These are phyloP conservation scores for Pythium angustatum DNA, from an alignment of 352 stramenopile genomes.

Conservation along the genomic window DNA sequence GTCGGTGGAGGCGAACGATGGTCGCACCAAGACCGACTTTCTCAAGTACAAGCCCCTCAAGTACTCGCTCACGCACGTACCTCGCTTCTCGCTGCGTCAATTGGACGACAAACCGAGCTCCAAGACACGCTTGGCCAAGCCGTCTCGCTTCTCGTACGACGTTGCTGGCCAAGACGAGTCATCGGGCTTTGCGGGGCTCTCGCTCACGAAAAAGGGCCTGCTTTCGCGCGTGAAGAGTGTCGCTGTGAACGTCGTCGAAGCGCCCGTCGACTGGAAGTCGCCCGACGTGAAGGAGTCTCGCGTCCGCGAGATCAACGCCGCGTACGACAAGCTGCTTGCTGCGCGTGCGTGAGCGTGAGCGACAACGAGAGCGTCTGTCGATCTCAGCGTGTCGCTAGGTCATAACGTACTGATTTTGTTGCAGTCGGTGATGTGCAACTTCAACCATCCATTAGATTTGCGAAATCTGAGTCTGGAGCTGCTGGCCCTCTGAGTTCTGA, in stretches of 20 bases:
- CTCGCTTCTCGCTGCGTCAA: constrained; percentile 48
- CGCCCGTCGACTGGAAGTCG: constrained; percentile 44
- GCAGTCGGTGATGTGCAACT: too few species aligned
- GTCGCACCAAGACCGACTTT: constrained; percentile 18
- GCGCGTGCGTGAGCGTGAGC: constrained; percentile 20
- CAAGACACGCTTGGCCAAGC: constrained; percentile 13
- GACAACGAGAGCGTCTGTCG: too few species aligned
- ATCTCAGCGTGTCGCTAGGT: too few species aligned
- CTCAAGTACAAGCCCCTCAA: constrained; percentile 81
- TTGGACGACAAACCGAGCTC: constrained; percentile 15
- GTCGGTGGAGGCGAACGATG: constrained; percentile 31
- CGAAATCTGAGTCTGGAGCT: constrained; percentile 7
- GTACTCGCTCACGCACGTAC: constrained; percentile 55
- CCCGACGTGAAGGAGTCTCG: constrained; percentile 36
- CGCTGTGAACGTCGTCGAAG: constrained; percentile 31
- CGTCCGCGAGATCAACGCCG: constrained; percentile 41
- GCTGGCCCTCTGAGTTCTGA: neutral
- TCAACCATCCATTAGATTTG: constrained; percentile 3
- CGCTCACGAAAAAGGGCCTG: constrained; percentile 2
- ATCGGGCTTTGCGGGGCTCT: constrained; percentile 1
- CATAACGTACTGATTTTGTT: neutral
- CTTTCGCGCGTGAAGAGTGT: constrained; percentile 31
- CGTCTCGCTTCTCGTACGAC: constrained; percentile 12
- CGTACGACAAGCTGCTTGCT: constrained; percentile 46
- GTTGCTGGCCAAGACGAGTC: constrained; percentile 2